These are phyloP conservation scores for Nemania sp. DNA, from an alignment of 2,329 filamentous ascomycete genomes.

Conservation along the genomic window DNA sequence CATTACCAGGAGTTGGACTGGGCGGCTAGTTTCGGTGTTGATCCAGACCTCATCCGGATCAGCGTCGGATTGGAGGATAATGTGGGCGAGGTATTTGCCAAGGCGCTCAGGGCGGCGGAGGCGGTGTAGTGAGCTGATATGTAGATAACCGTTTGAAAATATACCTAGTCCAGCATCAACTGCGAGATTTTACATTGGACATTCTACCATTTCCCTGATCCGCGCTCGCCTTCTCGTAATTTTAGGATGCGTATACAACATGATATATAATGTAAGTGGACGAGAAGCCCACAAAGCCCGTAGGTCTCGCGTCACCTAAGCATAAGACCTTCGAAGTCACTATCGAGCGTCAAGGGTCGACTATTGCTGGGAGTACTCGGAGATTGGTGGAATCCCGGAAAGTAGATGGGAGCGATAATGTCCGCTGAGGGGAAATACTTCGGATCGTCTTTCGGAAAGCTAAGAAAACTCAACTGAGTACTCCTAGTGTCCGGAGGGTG, in stretches of 20 bases:
- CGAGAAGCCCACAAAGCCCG: not conserved
- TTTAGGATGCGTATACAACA: not conserved
- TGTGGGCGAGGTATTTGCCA: conserved; percentile 72
- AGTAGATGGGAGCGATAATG: not conserved
- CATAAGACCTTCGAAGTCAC: not conserved
- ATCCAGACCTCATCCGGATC: conserved; percentile 82
- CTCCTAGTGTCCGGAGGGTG: no score
- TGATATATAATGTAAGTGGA: not conserved
- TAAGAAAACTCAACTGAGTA: not conserved
- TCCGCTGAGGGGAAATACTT: not conserved
- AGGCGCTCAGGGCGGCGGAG: conserved; percentile 74
- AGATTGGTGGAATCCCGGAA: not conserved
- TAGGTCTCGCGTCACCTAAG: not conserved
- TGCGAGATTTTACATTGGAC: conserved; percentile 1
- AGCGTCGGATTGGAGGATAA: conserved; percentile 89
- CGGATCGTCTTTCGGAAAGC: not conserved
- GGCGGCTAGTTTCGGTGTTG: conserved; percentile 84
- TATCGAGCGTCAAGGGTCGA: not conserved
- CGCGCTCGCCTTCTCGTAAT: not conserved
- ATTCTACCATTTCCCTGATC: not conserved
- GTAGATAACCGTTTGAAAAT: not conserved
- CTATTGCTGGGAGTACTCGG: not conserved
- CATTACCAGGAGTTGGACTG: conserved; percentile 95
- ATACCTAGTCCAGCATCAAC: conserved; percentile 18
- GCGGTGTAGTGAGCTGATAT: conserved; percentile 28